Evolutionary conservation across 495 filamentous ascomycete species (phyloP), one percentile per base, ranked within the genome.

Genomic region (Choiromyces venosus): DNA sequence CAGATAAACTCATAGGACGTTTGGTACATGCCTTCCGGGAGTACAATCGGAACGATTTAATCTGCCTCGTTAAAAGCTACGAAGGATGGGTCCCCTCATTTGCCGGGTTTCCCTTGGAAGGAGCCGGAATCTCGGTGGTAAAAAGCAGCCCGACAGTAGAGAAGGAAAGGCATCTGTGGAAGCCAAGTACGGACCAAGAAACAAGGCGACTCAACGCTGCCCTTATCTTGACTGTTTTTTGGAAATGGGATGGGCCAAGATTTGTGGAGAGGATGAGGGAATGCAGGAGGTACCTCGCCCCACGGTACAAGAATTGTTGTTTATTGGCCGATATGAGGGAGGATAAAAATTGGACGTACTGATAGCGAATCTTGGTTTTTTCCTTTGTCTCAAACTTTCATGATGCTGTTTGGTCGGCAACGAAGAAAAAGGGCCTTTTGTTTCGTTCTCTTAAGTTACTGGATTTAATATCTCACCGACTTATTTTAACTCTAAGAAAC

Each of bases 231-330:
- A 73, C 72, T 16, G 18, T 16, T 37, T 65, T 66, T 52, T 74
- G 72, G 72, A 36, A 71, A 37, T n/a, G 39, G 35, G 29, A 52
- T 6, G 72, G 70, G 10, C 21, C 38, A 9, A 36, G 7, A 33
- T 38, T 73, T 73, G 2, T 73, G n/a, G 2, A 67, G 25, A 73
- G 19, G 35, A 73, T 67, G 61, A n/a, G n/a, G n/a, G 35, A 73
- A 37, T 4, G n/a, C 19, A 46, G 14, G 56, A 21, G 42, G 29
- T 68, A 68, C 66, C 42, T 46, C 3, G 70, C 64, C 18, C 37
- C 29, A n/a, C 16, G 25, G 9, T 42, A 71, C 6, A 68, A 35
- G 19, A 71, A 67, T 33, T 71, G 69, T 10, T 71, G 70, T 37
- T 66, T 71, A 16, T 1, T 71, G 16, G 70, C 14, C 5, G 70